Conservation (phyloP, 2,329 filamentous ascomycete genomes). For the Pleoardoris graminearum region DNA sequence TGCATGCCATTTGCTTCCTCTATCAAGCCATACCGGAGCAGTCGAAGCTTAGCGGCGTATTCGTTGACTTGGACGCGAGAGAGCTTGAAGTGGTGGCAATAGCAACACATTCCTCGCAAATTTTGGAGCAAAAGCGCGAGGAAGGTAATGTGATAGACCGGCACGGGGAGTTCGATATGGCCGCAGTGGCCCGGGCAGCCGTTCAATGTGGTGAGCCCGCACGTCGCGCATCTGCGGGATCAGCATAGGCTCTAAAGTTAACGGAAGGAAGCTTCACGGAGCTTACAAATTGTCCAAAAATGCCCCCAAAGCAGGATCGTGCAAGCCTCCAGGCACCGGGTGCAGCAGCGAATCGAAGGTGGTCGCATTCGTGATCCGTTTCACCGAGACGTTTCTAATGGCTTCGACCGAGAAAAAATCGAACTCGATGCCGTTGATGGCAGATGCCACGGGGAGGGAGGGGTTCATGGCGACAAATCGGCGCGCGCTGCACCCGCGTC, state of each 20-base stretch:
- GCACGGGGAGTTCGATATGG: constrained; percentile 91
- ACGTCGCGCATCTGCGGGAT: constrained; percentile 79
- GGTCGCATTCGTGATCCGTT: constrained; percentile 87
- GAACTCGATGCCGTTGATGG: constrained; percentile 87
- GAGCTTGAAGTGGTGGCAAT: constrained; percentile 86
- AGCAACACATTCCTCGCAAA: constrained; percentile 83
- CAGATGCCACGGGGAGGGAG: constrained; percentile 76
- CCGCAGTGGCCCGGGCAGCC: constrained; percentile 89
- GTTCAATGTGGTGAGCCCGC: constrained; percentile 74
- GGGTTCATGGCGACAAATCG: constrained; percentile 46
- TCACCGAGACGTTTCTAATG: constrained; percentile 87
- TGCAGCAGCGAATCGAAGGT: constrained; percentile 94
- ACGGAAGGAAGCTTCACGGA: constrained; percentile 18
- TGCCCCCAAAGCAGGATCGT: constrained; percentile 88
- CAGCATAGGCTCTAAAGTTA: too few species aligned
- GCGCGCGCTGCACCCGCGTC: constrained; percentile 17
- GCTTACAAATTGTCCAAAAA: constrained; percentile 82
- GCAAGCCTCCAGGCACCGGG: constrained; percentile 85
- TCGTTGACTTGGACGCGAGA: constrained; percentile 75
- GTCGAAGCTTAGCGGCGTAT: constrained; percentile 79
- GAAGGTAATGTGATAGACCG: constrained; percentile 95
- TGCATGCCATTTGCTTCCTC: constrained; percentile 63
- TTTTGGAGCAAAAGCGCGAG: constrained; percentile 89
- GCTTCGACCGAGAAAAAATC: constrained; percentile 80
- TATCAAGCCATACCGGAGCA: constrained; percentile 83